Evolutionary conservation across 2,329 filamentous ascomycete genomes (phyloP).

Genomic region (Neospermospora avenae): DNA sequence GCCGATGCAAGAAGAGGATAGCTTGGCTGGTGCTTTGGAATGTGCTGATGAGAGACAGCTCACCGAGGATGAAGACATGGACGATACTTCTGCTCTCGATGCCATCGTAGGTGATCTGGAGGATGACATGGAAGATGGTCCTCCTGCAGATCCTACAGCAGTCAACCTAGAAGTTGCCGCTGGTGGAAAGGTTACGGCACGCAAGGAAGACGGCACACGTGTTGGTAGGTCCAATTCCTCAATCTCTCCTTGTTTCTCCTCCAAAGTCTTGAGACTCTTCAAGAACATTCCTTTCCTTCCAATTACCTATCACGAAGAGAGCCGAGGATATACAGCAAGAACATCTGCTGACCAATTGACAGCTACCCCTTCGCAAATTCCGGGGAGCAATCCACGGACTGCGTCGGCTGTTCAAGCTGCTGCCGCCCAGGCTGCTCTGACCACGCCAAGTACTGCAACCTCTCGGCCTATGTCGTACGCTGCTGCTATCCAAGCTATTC

Average conservation of each 20-base stretch:
- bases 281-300: too few species aligned
- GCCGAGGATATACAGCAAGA: background rate
- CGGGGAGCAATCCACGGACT: slow-evolving; percentile 44
- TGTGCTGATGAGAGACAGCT: slow-evolving; percentile 90
- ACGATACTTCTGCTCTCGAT: slow-evolving; percentile 68
- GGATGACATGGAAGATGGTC: slow-evolving; percentile 73
- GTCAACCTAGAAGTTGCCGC: slow-evolving; percentile 89
- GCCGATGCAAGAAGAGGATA: slow-evolving; percentile 57
- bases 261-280: too few species aligned
- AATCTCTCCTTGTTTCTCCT: background rate
- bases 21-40: slow-evolving; percentile 70
- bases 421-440: slow-evolving; percentile 35
- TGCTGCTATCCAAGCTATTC: slow-evolving; percentile 72
- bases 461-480: slow-evolving; percentile 77
- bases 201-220: slow-evolving; percentile 86
- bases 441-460: slow-evolving; percentile 47
- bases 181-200: slow-evolving; percentile 83
- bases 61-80: slow-evolving; percentile 67
- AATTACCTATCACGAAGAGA: background rate
- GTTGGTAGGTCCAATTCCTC: slow-evolving; percentile 40
- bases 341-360: background rate
- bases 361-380: slow-evolving; percentile 69
- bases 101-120: slow-evolving; percentile 89
- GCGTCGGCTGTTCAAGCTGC: slow-evolving; percentile 38
- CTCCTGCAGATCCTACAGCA: slow-evolving; percentile 76